Evolutionary conservation across 306 rosid genomes (phyloP), one percentile per base, ranked within the genome.

Genomic region (Quercus parvula): DNA sequence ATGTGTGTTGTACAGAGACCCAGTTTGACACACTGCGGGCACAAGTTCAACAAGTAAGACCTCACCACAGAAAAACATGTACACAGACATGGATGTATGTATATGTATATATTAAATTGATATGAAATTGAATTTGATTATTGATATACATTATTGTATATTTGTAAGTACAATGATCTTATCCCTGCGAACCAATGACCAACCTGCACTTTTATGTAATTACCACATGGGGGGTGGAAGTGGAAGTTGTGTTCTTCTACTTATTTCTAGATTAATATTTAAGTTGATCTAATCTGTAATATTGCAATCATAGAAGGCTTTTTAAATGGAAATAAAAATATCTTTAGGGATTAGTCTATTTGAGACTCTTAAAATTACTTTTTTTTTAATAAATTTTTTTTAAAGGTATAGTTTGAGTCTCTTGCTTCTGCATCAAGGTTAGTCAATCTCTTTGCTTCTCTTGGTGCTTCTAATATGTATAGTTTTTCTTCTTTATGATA

Each of bases 41-140:
- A 25, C 97, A 94, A 82, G 97, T 89, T 86, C 99, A 94, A 79
- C 99, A 94, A 89, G 97, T 89, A 90, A 75, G 91, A 70, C 77
- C 61, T 3, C 31, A 27, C 70, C 22, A 62, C 68, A 12, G 18
- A 27, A 14, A 4, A 28, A 4, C 70, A 15, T 4, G 5, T 7
- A 62, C 20, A 63, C 2, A 64, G 52, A 67, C 24, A 33, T 20
- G 6, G 14, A 66, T 4, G 38, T 9, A 67, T 18, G 2, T 30
- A 20, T 33, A 30, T 15, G 24, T 24, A 10, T 22, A 58, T 57
- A 57, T 58, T 12, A 8, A 20, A 49, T 49, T 49, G 6, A 63
- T 64, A 64, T 15, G 70, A 28, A 49, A 44, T 27, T 33, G 15
- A 31, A 46, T 35, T 38, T 56, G 35, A 18, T 35, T 71, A 28